A percentile compares a stretch with the other conserved stretches of the same genome.
Conservation (phyloP, 1,139 yeast species). For the Scheffersomyces quercinus region DNA sequence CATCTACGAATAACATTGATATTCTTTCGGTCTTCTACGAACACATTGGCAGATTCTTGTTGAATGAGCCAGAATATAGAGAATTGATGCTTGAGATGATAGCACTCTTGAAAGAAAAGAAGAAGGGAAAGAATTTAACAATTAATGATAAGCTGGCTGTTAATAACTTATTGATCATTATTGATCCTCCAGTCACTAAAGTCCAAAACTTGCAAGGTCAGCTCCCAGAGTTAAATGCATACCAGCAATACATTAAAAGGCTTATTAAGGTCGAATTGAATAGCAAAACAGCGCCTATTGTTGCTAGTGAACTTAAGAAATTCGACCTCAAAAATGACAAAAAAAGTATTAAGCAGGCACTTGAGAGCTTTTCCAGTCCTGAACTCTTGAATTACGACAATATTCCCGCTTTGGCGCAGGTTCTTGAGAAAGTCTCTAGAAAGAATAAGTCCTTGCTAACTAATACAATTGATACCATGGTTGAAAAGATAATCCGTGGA, state of each 20-base stretch:
- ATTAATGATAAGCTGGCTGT: conserved; percentile 61
- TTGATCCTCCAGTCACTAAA: conserved; percentile 57
- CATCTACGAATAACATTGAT: conserved; percentile 61
- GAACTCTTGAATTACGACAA: conserved; percentile 62
- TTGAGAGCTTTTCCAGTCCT: conserved; percentile 60
- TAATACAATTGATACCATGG: conserved; percentile 58
- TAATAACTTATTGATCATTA: conserved; percentile 55
- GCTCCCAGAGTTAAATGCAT: conserved; percentile 26
- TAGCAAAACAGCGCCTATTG: conserved; percentile 28
- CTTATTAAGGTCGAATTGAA: conserved; percentile 56
- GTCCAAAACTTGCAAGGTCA: conserved; percentile 22
- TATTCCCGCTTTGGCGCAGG: conserved; percentile 49
- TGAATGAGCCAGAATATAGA: conserved; percentile 61
- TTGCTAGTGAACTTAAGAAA: conserved; percentile 42
- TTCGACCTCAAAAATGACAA: conserved; percentile 48
- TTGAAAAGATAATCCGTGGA: conserved; percentile 66
- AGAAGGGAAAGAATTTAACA: conserved; percentile 46
- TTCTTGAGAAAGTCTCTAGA: conserved; percentile 41
- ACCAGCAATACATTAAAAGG: conserved; percentile 51
- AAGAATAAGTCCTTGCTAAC: conserved; percentile 41
- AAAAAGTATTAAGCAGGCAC: conserved; percentile 40
- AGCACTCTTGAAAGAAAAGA: conserved; percentile 52
- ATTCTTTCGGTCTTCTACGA: conserved; percentile 69
- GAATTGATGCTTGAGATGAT: conserved; percentile 66
- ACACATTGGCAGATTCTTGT: conserved; percentile 61